phyloP scores from a whole-genome alignment of 169 alveolate species.

The Plasmodium cynomolgi region DNA sequence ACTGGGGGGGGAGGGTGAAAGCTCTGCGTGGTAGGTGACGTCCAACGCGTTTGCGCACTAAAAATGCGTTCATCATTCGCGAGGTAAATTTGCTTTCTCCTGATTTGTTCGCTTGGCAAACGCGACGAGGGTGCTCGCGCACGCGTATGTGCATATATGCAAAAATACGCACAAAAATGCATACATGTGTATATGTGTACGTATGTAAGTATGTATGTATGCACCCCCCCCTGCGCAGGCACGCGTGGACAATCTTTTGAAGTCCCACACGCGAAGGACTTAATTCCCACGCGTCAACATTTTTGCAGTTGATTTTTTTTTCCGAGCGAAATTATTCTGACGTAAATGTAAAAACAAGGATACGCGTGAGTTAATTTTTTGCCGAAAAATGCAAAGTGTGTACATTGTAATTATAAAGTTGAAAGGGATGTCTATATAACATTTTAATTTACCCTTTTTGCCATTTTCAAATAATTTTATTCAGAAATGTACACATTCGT shows the following conservation, averaged over 20 bases:
- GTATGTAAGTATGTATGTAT: neutral
- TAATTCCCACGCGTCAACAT: neutral
- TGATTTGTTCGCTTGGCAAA: neutral
- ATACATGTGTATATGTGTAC: neutral
- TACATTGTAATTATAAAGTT: neutral
- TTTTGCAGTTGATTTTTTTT: neutral
- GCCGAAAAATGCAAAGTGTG: neutral
- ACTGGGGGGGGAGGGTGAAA: neutral
- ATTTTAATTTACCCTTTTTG: conserved; percentile 1
- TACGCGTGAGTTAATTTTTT: neutral
- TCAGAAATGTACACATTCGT: neutral
- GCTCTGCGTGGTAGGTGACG: neutral
- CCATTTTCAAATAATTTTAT: neutral
- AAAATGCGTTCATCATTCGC: neutral
- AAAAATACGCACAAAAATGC: neutral
- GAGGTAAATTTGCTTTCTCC: neutral
- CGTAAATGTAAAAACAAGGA: neutral
- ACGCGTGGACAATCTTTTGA: neutral
- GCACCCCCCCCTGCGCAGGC: neutral
- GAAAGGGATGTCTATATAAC: conserved; percentile 4
- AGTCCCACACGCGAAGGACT: neutral
- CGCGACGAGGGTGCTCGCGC: neutral
- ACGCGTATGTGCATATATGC: neutral
- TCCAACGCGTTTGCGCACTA: conserved; percentile 27
- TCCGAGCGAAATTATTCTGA: neutral